These are phyloP conservation scores for Sugiyamaella chiloensis DNA, from an alignment of 805 yeast genomes.

Conservation along the genomic window DNA sequence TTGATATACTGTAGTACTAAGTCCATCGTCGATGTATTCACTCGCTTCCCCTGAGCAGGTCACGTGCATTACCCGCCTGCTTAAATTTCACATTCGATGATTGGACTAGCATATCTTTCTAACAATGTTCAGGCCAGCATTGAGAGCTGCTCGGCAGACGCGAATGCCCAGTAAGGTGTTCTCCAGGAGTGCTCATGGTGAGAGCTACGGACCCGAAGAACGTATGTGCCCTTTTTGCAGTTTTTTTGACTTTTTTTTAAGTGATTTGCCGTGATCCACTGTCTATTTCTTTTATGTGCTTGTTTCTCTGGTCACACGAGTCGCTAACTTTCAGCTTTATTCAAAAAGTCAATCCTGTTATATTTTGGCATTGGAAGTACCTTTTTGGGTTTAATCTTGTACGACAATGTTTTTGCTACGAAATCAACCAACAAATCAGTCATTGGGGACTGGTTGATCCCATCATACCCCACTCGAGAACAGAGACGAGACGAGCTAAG, in stretches of 20 bases:
- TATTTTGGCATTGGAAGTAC: constrained; percentile 10
- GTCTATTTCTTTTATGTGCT: too few relatives aligned
- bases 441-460: constrained; percentile 24
- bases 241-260: not conserved
- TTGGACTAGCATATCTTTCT: too few relatives aligned
- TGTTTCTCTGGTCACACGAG: not conserved
- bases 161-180: constrained; percentile 11
- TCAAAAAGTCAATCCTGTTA: constrained; percentile 6
- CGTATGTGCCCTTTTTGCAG: constrained; percentile 7
- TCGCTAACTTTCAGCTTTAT: constrained; percentile 9
- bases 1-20: too few relatives aligned
- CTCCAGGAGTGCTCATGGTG: constrained; percentile 18
- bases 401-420: constrained; percentile 20
- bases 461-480: constrained; percentile 16
- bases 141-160: constrained; percentile 1
- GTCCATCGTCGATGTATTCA: too few relatives aligned
- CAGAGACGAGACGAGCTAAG: constrained; percentile 9
- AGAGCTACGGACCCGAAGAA: constrained; percentile 22
- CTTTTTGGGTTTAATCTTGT: constrained; percentile 21
- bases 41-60: not conserved
- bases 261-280: too few relatives aligned
- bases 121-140: constrained; percentile 9
- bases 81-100: not conserved
- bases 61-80: constrained; percentile 5
- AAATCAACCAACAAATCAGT: constrained; percentile 17